phyloP scores from a whole-genome alignment of 352 stramenopile genomes.

The Globisporangium alternatum region DNA sequence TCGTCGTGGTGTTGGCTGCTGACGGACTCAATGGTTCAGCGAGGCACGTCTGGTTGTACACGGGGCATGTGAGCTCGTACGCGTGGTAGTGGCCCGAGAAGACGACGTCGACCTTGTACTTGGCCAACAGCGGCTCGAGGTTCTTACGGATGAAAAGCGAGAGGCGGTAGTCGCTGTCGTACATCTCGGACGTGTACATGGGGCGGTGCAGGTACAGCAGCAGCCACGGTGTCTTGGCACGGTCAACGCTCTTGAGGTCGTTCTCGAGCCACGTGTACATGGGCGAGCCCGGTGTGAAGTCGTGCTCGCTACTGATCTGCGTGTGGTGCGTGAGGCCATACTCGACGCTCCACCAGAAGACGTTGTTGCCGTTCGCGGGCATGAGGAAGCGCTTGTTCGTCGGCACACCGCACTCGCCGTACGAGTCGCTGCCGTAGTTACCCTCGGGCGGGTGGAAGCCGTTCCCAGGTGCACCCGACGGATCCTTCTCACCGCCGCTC shows the following conservation, averaged over 20 bases:
- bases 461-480: conserved; percentile 36
- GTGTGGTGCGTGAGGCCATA: conserved; percentile 85
- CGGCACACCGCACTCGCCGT: conserved; percentile 60
- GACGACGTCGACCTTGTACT: conserved; percentile 51
- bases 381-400: conserved; percentile 57
- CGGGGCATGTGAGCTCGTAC: conserved; percentile 53
- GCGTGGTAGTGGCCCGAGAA: conserved; percentile 56
- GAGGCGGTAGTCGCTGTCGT: conserved; percentile 32
- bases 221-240: conserved; percentile 89
- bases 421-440: conserved; percentile 59
- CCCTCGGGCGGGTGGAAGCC: conserved; percentile 57
- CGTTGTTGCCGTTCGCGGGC: conserved; percentile 51
- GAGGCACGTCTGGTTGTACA: conserved; percentile 40
- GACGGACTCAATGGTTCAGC: neutral
- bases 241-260: conserved; percentile 80
- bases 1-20: neutral
- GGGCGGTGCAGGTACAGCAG: conserved; percentile 88
- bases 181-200: conserved; percentile 63
- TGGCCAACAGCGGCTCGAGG: conserved; percentile 38
- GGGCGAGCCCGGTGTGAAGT: conserved; percentile 73
- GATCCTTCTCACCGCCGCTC: conserved; percentile 44
- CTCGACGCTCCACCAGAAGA: conserved; percentile 89
- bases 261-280: conserved; percentile 87
- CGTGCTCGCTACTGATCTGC: conserved; percentile 89
- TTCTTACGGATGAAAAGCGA: conserved; percentile 37